A percentile compares a stretch with the other conserved stretches of the same genome.
phyloP scores from a whole-genome alignment of 768 basidiomycete genomes.

The Boletus huronensis region DNA sequence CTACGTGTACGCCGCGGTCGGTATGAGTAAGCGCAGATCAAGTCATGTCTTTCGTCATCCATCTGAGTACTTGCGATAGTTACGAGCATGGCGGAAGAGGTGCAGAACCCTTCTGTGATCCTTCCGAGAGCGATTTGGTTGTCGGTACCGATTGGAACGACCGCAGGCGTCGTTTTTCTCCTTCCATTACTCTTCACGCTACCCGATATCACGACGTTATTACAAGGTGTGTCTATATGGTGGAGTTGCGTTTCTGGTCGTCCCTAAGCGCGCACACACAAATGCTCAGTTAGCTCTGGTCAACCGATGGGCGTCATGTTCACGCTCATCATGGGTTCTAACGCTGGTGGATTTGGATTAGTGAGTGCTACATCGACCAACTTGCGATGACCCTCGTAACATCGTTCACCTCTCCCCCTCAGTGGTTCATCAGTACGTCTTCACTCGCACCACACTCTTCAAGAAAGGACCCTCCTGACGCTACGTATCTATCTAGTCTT shows the following conservation, averaged over 20 bases:
- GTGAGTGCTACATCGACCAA: slow-evolving; percentile 31
- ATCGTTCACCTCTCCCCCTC: background rate
- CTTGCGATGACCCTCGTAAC: background rate
- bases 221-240: slow-evolving; percentile 40
- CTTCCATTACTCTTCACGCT: slow-evolving; percentile 65
- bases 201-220: slow-evolving; percentile 51
- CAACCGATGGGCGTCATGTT: slow-evolving; percentile 66
- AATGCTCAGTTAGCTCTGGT: slow-evolving; percentile 47
- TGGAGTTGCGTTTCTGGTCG: background rate
- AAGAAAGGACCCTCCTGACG: background rate
- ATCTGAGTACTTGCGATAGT: slow-evolving; percentile 33
- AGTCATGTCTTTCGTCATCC: background rate
- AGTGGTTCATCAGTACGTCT: slow-evolving; percentile 44
- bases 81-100: slow-evolving; percentile 67
- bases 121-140: slow-evolving; percentile 54
- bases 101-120: slow-evolving; percentile 51
- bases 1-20: slow-evolving; percentile 56
- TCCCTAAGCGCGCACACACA: background rate
- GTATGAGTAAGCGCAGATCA: slow-evolving; percentile 47
- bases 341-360: slow-evolving; percentile 59
- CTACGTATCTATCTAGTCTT: slow-evolving; percentile 37
- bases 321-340: slow-evolving; percentile 57
- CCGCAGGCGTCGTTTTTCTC: slow-evolving; percentile 52
- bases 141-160: slow-evolving; percentile 50
- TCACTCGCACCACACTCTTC: background rate